A percentile compares a stretch with the other conserved stretches of the same genome.
phyloP scores from a whole-genome alignment of 352 stramenopile genomes.

The Globisporangium camurandrum region DNA sequence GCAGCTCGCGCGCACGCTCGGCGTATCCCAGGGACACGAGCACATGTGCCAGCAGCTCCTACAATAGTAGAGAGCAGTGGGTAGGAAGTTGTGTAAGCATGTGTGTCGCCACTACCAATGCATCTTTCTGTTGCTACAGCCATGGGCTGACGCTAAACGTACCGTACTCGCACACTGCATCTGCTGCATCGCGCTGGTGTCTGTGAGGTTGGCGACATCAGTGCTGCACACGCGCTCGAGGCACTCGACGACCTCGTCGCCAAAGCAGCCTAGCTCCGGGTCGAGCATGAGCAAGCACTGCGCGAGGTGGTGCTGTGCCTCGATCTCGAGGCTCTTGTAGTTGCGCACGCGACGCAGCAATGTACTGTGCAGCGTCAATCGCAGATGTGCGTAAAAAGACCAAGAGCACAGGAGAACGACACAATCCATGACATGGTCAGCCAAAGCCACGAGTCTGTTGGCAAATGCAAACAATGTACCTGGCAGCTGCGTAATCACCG shows the following conservation, averaged over 20 bases:
- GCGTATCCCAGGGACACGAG: conserved; percentile 17
- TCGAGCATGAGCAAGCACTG: conserved; percentile 39
- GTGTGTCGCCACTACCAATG: no score
- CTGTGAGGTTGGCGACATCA: conserved; percentile 9
- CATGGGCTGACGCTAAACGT: background rate
- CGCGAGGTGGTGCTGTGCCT: conserved; percentile 33
- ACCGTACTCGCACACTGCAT: conserved; percentile 26
- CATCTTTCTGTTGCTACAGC: background rate
- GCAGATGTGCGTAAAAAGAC: no score
- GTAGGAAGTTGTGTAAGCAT: no score
- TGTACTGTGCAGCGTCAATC: conserved; percentile 10
- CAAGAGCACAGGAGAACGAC: background rate
- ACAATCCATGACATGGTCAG: background rate
- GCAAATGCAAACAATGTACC: conserved; percentile 7
- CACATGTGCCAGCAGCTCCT: conserved; percentile 47
- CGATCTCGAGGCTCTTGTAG: conserved; percentile 16
- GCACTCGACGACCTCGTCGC: conserved; percentile 19
- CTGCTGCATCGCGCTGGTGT: conserved; percentile 11
- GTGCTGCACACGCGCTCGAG: conserved; percentile 21
- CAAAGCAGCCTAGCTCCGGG: conserved; percentile 14
- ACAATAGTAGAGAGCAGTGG: no score
- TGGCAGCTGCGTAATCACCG: conserved; percentile 24
- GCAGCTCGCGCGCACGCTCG: conserved; percentile 10
- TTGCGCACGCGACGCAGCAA: conserved; percentile 20
- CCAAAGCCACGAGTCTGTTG: background rate